These are phyloP conservation scores for Leccinum boreale DNA, from an alignment of 768 basidiomycete species.

Conservation along the genomic window DNA sequence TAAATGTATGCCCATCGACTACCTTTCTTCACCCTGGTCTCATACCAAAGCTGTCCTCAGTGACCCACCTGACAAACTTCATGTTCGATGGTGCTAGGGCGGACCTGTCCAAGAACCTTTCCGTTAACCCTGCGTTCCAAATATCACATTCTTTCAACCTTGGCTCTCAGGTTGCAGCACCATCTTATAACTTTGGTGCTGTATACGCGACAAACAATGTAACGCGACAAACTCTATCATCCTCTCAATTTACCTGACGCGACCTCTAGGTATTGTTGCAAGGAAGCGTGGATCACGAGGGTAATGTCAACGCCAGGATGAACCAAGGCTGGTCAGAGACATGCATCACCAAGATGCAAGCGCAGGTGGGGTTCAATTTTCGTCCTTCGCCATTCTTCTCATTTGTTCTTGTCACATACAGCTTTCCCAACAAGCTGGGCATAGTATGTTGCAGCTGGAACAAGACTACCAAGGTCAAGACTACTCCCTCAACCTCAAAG, in stretches of 20 bases:
- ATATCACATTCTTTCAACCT: conserved; percentile 94
- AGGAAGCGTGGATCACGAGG: conserved; percentile 92
- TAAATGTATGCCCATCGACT: conserved; percentile 55
- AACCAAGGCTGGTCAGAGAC: conserved; percentile 85
- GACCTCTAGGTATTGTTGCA: conserved; percentile 78
- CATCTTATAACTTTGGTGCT: conserved; percentile 94
- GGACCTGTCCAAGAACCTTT: conserved; percentile 91
- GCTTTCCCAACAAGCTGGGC: conserved; percentile 73
- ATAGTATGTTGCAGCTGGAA: conserved; percentile 91
- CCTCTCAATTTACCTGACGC: conserved; percentile 21
- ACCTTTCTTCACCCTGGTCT: conserved; percentile 1
- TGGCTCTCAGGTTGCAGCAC: conserved; percentile 78
- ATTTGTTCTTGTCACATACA: conserved; percentile 31
- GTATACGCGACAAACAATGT: conserved; percentile 87
- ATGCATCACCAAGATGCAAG: conserved; percentile 82
- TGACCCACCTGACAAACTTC: conserved; percentile 89
- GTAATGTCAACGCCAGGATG: conserved; percentile 80
- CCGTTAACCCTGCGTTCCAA: conserved; percentile 94
- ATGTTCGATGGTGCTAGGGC: conserved; percentile 97
- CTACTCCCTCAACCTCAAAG: conserved; percentile 81
- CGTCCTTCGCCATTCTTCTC: neutral
- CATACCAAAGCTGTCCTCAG: conserved; percentile 38
- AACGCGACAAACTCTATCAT: conserved; percentile 9
- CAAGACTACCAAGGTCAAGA: conserved; percentile 91
- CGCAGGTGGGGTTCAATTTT: conserved; percentile 57